Evolutionary conservation across 163 green algal genomes (phyloP), one percentile per base, ranked within the genome.

Genomic region (Scenedesmus sp.): DNA sequence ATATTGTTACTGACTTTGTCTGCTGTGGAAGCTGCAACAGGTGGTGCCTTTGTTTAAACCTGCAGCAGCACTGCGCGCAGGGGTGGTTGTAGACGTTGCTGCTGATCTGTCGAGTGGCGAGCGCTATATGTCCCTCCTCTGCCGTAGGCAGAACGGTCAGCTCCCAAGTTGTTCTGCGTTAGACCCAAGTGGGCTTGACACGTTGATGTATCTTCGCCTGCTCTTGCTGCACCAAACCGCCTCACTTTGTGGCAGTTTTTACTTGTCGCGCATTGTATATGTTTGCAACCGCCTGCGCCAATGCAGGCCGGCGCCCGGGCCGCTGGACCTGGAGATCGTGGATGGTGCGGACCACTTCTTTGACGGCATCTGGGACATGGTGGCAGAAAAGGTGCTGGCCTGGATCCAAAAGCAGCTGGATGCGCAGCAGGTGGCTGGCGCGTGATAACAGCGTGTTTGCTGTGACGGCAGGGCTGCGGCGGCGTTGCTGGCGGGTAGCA

Each of bases 281-380:
- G 59, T 34, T 34, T 2, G 16, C 54, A 57, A 60, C n/a, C 59
- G 54, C 73, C 73, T 60, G 66, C 55, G 46, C 86, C 67, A 90
- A 13, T 8, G 16, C 12, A 62, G 26, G 26, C 62, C 85, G 34
- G 12, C 16, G 10, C 52, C 85, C 18, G 89, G 67, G 23, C 82
- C 82, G 52, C 26, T 92, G 20, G 89, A 92, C 16, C 54, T 92
- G 52, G 26, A 86, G 26, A 59, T 92, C 9, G 34, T 92, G 73
- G 67, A 90, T 59, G 89, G 82, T 13, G 89, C 89, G 5, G 89
- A 92, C 20, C 89, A 92, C 82, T 92, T 92, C 54, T 92, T 90
- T 81, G 66, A 82, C 1, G 82, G 74, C 10, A 64, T 15, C 9
- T 92, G 84, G 60, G 64, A 92, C 67, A 7, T 83, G 12, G 76